A percentile compares a stretch with the other conserved stretches of the same genome.
Conservation (phyloP, 805 yeast species). For the Debaryomyces castellii region DNA sequence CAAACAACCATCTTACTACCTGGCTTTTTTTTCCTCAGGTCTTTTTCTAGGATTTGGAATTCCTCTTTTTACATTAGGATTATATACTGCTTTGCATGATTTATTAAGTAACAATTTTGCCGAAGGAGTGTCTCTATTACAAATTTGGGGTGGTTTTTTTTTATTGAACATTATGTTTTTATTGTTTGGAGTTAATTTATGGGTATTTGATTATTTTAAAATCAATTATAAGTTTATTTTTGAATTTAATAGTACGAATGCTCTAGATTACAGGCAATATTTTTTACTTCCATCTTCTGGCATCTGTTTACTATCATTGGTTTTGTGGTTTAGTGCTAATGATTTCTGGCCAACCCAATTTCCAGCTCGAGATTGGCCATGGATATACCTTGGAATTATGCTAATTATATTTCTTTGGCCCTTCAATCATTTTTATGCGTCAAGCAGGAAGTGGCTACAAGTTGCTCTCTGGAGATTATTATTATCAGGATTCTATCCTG, state of each 20-base stretch:
- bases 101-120: slow-evolving; percentile 40
- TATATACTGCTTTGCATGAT: slow-evolving; percentile 50
- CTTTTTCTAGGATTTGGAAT: slow-evolving; percentile 65
- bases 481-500: slow-evolving; percentile 87
- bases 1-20: slow-evolving; percentile 33
- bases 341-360: slow-evolving; percentile 61
- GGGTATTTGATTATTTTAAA: slow-evolving; percentile 69
- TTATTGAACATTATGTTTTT: slow-evolving; percentile 58
- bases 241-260: slow-evolving; percentile 73
- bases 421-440: slow-evolving; percentile 49
- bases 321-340: slow-evolving; percentile 75
- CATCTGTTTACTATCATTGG: slow-evolving; percentile 54
- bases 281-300: slow-evolving; percentile 62
- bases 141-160: slow-evolving; percentile 92
- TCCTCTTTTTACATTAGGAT: slow-evolving; percentile 63
- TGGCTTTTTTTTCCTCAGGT: slow-evolving; percentile 61
- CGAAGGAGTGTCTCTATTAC: slow-evolving; percentile 64
- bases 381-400: slow-evolving; percentile 63
- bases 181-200: slow-evolving; percentile 67
- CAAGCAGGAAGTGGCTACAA: slow-evolving; percentile 78
- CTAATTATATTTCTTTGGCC: slow-evolving; percentile 59
- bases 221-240: slow-evolving; percentile 91
- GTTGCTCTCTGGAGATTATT: slow-evolving; percentile 69
- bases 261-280: slow-evolving; percentile 64
- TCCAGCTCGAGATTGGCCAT: slow-evolving; percentile 77